phyloP scores from a whole-genome alignment of 2,329 filamentous ascomycete species.

The Paecilomyces sp. region DNA sequence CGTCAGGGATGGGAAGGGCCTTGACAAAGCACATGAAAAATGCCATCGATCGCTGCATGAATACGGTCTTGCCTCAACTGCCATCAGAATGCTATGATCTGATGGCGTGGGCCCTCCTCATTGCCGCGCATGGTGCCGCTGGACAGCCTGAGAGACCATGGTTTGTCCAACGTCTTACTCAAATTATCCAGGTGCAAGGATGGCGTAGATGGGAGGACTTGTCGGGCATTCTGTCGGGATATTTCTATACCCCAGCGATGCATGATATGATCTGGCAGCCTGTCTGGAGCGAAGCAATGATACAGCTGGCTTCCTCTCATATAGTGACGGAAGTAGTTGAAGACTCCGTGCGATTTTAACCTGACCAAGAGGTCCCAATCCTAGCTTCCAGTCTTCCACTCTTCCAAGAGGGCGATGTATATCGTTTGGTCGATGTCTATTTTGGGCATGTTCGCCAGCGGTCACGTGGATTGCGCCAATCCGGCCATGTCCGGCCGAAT shows the following conservation, averaged over 20 bases:
- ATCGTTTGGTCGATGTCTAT: too few relatives aligned
- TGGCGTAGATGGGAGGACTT: slow-evolving; percentile 25
- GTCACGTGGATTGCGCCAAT: neutral
- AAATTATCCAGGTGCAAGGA: slow-evolving; percentile 16
- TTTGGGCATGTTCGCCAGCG: neutral
- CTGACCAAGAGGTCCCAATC: neutral
- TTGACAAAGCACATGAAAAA: slow-evolving; percentile 22
- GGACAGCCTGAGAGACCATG: slow-evolving; percentile 20
- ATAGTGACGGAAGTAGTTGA: neutral
- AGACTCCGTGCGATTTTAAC: neutral
- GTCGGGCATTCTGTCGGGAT: slow-evolving; percentile 16
- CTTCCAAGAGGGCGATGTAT: neutral
- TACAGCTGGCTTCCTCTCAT: slow-evolving; percentile 9
- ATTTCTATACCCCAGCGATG: slow-evolving; percentile 18
- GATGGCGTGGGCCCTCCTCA: slow-evolving; percentile 25
- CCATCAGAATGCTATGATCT: slow-evolving; percentile 15
- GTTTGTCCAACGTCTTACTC: slow-evolving; percentile 22
- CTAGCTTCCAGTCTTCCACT: neutral
- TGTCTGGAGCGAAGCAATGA: slow-evolving; percentile 24
- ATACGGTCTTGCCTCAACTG: slow-evolving; percentile 8
- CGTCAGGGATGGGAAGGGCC: slow-evolving; percentile 25
- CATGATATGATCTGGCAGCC: slow-evolving; percentile 18
- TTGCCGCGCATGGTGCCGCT: slow-evolving; percentile 24
- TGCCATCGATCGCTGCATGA: slow-evolving; percentile 13
- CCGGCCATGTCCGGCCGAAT: neutral